Base-by-base conservation (phyloP, 2,329 filamentous ascomycete species). In the Trichothecium roseum region DNA sequence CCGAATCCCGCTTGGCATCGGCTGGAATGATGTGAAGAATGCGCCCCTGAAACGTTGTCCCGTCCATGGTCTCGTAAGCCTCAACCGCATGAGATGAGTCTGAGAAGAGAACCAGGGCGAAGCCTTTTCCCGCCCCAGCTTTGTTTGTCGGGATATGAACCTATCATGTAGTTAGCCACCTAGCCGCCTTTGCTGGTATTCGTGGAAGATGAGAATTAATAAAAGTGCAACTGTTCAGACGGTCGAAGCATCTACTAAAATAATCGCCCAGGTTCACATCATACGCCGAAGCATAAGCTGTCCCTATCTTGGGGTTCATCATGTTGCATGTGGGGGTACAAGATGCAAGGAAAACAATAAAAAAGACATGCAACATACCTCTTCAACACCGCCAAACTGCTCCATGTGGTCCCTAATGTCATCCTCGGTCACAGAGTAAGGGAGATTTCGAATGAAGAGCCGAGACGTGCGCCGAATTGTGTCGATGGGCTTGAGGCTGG, bases 181-280 rank as follows among this genome's bases (percentile, higher is more conserved):
- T 12, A 2, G 12, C 17, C 31, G 48, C 49, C 42, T 40, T 38
- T 41, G 48, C 58, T 48, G 58, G 55, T 43, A 35, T 34, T 38
- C 36, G 30, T 36, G 37, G 44, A 45, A 51, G 43, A 42, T 44
- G 45, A n/a, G 46, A 47, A 52, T 43, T 45, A 43, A 54, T 48
- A n/a, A 31, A 35, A 15, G 33, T 22, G 26, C n/a, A 20, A 30
- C 37, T 41, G 37, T 63, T 88, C 82, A 91, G 86, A 74, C 68
- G 69, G 63, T 81, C 86, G 79, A 88, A 83, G 85, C 84, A 94
- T 96, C 89, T 98, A 98, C 91, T 95, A 98, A 94, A 93, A 94
- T 91, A 83, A 74, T 85, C 80, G 87, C 80, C 81, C 81, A 79
- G 77, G 62, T 72, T 86, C 69, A 77, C 84, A 88, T 93, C 88